Evolutionary conservation across 352 stramenopile genomes (phyloP).

Genomic region (Globisporangium carolinianum): DNA sequence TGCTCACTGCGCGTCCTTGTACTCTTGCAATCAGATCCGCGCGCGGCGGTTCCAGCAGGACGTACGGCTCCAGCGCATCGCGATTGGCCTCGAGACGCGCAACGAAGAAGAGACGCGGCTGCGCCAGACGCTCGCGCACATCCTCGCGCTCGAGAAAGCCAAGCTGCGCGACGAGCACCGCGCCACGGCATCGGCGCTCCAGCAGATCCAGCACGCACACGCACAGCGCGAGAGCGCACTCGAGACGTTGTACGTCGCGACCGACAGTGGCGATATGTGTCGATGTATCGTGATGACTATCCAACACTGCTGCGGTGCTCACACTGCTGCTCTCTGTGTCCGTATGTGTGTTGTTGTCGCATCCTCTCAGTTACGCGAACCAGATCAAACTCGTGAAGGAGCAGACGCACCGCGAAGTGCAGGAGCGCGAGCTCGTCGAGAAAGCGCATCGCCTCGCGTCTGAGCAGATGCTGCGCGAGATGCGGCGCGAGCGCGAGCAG

Average conservation of each 20-base stretch:
- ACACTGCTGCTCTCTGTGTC: background rate
- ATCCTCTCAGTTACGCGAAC: constrained; percentile 35
- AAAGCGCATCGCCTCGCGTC: constrained; percentile 61
- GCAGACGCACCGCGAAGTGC: constrained; percentile 43
- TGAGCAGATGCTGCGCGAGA: constrained; percentile 60
- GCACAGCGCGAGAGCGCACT: constrained; percentile 44
- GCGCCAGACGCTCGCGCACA: constrained; percentile 53
- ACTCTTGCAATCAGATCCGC: constrained; percentile 29
- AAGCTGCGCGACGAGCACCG: constrained; percentile 60
- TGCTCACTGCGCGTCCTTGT: no score
- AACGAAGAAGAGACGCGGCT: constrained; percentile 64
- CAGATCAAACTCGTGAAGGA: constrained; percentile 67
- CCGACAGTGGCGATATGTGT: no score
- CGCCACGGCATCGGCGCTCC: constrained; percentile 33
- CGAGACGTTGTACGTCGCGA: constrained; percentile 45
- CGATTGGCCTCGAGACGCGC: constrained; percentile 51
- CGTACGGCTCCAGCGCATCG: constrained; percentile 56
- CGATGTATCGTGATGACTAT: no score
- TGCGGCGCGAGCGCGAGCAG: constrained; percentile 49
- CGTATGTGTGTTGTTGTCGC: background rate
- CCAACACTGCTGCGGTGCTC: background rate
- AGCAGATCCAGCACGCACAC: constrained; percentile 60
- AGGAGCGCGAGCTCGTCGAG: constrained; percentile 57
- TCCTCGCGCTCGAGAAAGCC: constrained; percentile 59
- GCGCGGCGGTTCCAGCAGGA: constrained; percentile 59